These are phyloP conservation scores for Cicer pinnatifidum DNA, from an alignment of 306 rosid genomes.

Conservation along the genomic window DNA sequence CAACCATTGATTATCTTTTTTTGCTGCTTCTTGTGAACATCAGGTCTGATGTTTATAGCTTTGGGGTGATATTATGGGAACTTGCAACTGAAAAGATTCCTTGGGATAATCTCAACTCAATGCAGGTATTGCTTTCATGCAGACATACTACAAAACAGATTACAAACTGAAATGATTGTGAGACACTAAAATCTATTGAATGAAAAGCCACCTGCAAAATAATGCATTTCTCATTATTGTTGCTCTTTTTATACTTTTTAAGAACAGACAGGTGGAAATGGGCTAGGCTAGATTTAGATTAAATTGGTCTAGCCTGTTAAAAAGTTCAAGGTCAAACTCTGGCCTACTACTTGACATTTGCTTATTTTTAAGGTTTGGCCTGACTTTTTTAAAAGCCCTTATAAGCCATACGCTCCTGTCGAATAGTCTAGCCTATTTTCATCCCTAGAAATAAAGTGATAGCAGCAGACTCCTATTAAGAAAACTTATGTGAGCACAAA, in stretches of 20 bases:
- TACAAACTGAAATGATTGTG: slow-evolving; percentile 8
- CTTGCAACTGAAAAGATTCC: slow-evolving; percentile 97
- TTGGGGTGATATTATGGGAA: slow-evolving; percentile 98
- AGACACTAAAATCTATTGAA: slow-evolving; percentile 2
- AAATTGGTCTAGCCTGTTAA: no score
- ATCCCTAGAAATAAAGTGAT: background rate
- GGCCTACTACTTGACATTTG: no score
- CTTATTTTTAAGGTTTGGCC: no score
- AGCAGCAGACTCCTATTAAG: background rate
- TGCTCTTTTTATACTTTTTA: slow-evolving; percentile 17
- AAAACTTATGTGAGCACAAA: no score
- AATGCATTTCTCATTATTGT: slow-evolving; percentile 11
- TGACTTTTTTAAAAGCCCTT: no score
- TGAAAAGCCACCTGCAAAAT: slow-evolving; percentile 1
- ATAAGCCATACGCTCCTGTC: no score
- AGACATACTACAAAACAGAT: background rate
- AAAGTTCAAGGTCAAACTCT: no score
- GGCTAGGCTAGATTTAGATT: no score
- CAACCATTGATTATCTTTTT: slow-evolving; percentile 25
- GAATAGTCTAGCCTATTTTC: no score
- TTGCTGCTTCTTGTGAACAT: slow-evolving; percentile 45
- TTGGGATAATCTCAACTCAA: slow-evolving; percentile 94
- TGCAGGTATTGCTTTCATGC: slow-evolving; percentile 83
- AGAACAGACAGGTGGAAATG: background rate
- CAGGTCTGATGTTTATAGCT: slow-evolving; percentile 98